Conservation (phyloP, 2,329 filamentous ascomycete genomes). For the Scedosporium dehoogii region DNA sequence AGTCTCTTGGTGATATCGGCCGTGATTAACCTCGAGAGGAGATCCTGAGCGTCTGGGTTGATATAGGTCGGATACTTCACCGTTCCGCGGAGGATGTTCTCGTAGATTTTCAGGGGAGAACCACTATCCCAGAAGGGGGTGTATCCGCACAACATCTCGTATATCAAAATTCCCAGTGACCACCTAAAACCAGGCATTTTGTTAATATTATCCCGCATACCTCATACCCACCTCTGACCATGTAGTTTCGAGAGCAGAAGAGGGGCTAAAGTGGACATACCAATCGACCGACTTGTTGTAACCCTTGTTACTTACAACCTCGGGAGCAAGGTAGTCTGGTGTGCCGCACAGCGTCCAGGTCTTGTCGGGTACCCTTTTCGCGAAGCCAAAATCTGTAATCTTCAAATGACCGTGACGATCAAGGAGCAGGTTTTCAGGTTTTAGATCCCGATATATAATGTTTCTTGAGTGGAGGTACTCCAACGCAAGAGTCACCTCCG, state of each 20-base stretch:
- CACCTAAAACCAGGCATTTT: conserved; percentile 53
- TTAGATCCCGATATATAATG: conserved; percentile 96
- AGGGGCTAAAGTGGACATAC: conserved; percentile 43
- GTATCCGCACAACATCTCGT: conserved; percentile 98
- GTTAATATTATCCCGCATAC: background rate
- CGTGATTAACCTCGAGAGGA: conserved; percentile 88
- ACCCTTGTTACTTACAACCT: conserved; percentile 97
- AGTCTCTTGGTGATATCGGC: conserved; percentile 88
- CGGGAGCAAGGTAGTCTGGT: conserved; percentile 91
- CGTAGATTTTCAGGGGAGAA: conserved; percentile 98
- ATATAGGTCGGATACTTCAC: conserved; percentile 97
- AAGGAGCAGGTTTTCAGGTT: conserved; percentile 86
- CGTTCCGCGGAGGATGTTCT: conserved; percentile 92
- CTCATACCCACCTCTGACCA: background rate
- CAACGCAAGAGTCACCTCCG: conserved; percentile 88
- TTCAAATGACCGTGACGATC: conserved; percentile 92
- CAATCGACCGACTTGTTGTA: conserved; percentile 99
- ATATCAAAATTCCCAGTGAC: conserved; percentile 96
- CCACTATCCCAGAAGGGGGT: conserved; percentile 98
- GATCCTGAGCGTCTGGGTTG: conserved; percentile 84
- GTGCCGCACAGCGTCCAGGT: conserved; percentile 98
- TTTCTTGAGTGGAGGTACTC: conserved; percentile 92
- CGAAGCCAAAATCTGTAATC: conserved; percentile 97
- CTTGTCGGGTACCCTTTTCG: conserved; percentile 96
- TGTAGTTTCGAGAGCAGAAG: background rate